Evolutionary conservation across 1,284 basidiomycete species (phyloP), one percentile per base, ranked within the genome.

Genomic region (Somion occarium): DNA sequence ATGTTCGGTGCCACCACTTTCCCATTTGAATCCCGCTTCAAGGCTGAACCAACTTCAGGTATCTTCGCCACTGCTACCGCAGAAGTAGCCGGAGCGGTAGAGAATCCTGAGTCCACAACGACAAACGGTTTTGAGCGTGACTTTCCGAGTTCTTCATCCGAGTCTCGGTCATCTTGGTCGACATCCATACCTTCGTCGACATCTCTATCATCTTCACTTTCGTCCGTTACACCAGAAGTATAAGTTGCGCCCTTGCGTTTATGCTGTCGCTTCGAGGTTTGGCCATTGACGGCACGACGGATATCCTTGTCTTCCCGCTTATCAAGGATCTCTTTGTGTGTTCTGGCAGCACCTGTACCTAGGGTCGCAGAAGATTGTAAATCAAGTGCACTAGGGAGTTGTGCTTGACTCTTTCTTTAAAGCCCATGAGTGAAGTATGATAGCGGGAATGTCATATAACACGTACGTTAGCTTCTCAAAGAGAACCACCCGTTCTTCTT

Each of bases 391-490:
- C 74, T 73, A 15, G 83, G 74, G 44, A 85, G 68, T 43, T 84
- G 73, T 1, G 84, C 80, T 70, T 93, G 90, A 37, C 80, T 83
- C 70, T 86, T 79, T 53, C 89, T 92, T 71, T 53, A 69, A 61
- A 53, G 39, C 30, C 49, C 37, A 55, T 38, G 13, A 38, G 25
- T 56, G 55, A 69, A 62, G 22, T 51, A 50, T 20, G 30, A 26
- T 46, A 15, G 44, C 13, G 39, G n/a, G n/a, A 53, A 41, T 7
- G 30, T 7, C 15, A 7, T 7, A 34, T 11, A 45, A 46, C 34
- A 79, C 83, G 57, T 69, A 91, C 91, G 82, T 78, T 50, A 93
- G 72, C 63, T 89, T 91, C 56, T 89, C 80, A 53, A 93, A 80
- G 4, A 93, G 74, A 19, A 75, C 65, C 2, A 80, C 63, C 43